These are phyloP conservation scores for Ochetophila trinervis DNA, from an alignment of 306 rosid species.

Conservation along the genomic window DNA sequence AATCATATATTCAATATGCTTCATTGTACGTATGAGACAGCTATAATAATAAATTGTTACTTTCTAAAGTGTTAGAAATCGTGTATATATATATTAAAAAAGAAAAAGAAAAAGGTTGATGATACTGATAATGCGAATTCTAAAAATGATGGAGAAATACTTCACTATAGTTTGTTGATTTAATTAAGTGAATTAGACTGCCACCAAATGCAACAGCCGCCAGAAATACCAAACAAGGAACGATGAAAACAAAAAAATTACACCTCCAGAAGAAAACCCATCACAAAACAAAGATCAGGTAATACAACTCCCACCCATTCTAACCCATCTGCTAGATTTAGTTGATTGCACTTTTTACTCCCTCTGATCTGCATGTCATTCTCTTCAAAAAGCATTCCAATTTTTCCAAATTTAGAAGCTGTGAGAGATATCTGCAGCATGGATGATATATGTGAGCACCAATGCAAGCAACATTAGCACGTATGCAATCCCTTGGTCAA, in stretches of 20 bases:
- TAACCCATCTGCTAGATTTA: background rate
- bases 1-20: too few species aligned
- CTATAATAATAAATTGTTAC: too few species aligned
- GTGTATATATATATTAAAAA: too few species aligned
- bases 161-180: background rate
- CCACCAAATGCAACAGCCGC: background rate
- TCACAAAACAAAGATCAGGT: background rate
- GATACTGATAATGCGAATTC: too few species aligned
- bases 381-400: background rate
- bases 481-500: constrained; percentile 68
- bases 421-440: constrained; percentile 38
- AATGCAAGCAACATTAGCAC: constrained; percentile 53
- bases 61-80: too few species aligned
- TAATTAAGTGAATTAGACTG: background rate
- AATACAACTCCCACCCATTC: constrained; percentile 1
- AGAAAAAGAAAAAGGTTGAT: too few species aligned
- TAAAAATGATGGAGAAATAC: too few species aligned
- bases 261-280: constrained; percentile 3
- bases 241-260: constrained; percentile 7
- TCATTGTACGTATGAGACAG: too few species aligned
- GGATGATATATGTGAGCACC: constrained; percentile 60
- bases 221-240: background rate
- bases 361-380: background rate
- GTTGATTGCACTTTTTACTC: background rate
- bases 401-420: constrained; percentile 22